Evolutionary conservation across 208 protist genomes (phyloP), one percentile per base, ranked within the genome.

Genomic region (Leishmania braziliensis): DNA sequence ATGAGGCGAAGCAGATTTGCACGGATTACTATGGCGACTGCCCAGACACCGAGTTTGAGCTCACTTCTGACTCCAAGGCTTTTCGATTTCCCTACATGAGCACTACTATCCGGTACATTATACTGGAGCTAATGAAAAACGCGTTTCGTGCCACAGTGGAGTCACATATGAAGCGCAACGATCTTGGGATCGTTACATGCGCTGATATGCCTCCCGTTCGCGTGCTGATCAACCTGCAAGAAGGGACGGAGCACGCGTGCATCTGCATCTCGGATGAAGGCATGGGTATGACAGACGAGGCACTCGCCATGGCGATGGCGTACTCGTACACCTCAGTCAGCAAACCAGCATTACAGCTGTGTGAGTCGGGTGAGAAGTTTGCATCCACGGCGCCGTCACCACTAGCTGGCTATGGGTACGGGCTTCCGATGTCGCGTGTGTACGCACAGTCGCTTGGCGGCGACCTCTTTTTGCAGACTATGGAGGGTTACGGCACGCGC

Each of bases 61-160:
- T 96, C 65, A 92, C 90, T 2, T 91, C 87, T 1, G 86, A 95
- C 86, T 80, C 78, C 23, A 87, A 94, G 62, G 82, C 80, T 77
- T 82, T 97, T 62, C 86, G 84, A 36, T 97, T 99, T 84, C 86
- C 97, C 4, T 98, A 98, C 84, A 96, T 99, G 87, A 95, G 94
- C 53, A 97, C 94, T 29, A 98, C 98, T 60, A 94, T 99, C 43
- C 94, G 97, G 65, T 98, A 99, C 88, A 95, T 99, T 76, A 89
- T 99, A 26, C 83, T 99, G 33, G 98, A 99, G 83, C 71, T 99
- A 63, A 90, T 99, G 86, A 99, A 99, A 88, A 99, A 99, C 85
- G 96, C 96, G 5, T 93, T 98, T 80, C 91, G 98, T 23, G 97
- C 96, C 10, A 96, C 92, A 16, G 90, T 98, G 12, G 95, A 98